These are phyloP conservation scores for Wickerhamiella cacticola DNA, from an alignment of 805 yeast genomes.

Conservation along the genomic window DNA sequence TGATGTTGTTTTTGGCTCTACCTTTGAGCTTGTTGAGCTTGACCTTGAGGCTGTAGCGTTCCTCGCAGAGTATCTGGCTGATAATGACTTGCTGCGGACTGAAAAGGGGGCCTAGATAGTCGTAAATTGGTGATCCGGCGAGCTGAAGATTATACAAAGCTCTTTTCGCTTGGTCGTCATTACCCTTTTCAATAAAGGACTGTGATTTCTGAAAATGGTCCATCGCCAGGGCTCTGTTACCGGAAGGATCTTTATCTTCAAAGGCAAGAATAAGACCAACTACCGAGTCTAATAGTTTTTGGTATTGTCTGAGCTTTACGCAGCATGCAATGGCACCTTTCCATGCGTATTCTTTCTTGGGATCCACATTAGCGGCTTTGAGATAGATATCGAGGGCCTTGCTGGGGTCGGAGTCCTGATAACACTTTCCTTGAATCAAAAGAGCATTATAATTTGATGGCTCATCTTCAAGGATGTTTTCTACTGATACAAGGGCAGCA, in stretches of 20 bases:
- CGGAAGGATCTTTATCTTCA: constrained; percentile 16
- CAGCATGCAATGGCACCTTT: constrained; percentile 48
- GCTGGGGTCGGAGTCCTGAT: constrained; percentile 34
- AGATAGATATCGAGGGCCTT: constrained; percentile 40
- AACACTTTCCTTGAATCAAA: constrained; percentile 55
- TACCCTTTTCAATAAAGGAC: constrained; percentile 16
- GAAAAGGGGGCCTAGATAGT: constrained; percentile 24
- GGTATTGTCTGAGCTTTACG: constrained; percentile 18
- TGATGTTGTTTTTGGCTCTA: constrained; percentile 21
- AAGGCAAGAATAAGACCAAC: constrained; percentile 17
- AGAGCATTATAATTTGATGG: constrained; percentile 44
- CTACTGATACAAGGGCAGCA: constrained; percentile 44
- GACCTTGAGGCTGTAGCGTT: constrained; percentile 22
- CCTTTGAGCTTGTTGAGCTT: constrained; percentile 21
- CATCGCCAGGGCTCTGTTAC: constrained; percentile 20
- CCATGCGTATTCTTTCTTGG: constrained; percentile 53
- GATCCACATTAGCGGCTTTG: constrained; percentile 34
- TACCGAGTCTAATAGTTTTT: constrained; percentile 19
- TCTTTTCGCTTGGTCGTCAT: constrained; percentile 14
- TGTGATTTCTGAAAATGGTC: constrained; percentile 18
- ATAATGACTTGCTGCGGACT: constrained; percentile 23
- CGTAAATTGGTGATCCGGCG: constrained; percentile 25
- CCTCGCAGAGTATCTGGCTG: constrained; percentile 20
- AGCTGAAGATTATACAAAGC: constrained; percentile 21
- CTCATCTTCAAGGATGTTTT: constrained; percentile 47